Evolutionary conservation across 2,329 filamentous ascomycete species (phyloP), one percentile per base, ranked within the genome.

Genomic region (Elsinoe necatrix): DNA sequence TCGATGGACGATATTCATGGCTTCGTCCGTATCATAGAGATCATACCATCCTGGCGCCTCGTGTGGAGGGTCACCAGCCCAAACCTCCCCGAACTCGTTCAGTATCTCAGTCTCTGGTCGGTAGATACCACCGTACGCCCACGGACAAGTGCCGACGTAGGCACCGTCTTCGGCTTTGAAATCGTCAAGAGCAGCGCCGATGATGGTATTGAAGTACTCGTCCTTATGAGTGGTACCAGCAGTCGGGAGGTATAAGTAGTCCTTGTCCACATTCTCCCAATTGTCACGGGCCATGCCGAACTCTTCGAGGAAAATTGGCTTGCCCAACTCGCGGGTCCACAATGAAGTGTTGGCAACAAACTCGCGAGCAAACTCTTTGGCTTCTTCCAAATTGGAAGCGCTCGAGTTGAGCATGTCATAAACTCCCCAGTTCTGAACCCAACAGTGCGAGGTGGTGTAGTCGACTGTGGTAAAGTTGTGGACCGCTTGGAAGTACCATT

Each of bases 231-330:
- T 64, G 1, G 69, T 72, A 0, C 60, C 60, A 1, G 70, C 69
- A 21, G 61, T 65, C 42, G 66, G 69, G 9, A 71, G 58, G 42
- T 72, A 72, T 1, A 65, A 63, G 57, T 72, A 72, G 42, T 70
- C 68, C 21, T 66, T 67, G 2, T 63, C 61, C 35, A 60, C 60
- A 55, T 72, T 71, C 62, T 68, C 63, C 70, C 70, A 72, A 31
- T 72, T 72, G 56, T 72, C 66, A 11, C 70, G 61, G 2, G 70
- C 69, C 68, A 72, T 71, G 8, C 70, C 70, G 42, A 72, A 72
- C 42, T 72, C 70, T 51, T 72, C 69, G 2, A 72, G 61, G 45
- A 70, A 69, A 1, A 72, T 60, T 0, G 70, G 70, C 56, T 72
- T 72, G 0, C 65, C 64, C n/a, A 72, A 68, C 2, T 70, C 69